These are phyloP conservation scores for Raffaelea arxii DNA, from an alignment of 2,329 filamentous ascomycete species.

Conservation along the genomic window DNA sequence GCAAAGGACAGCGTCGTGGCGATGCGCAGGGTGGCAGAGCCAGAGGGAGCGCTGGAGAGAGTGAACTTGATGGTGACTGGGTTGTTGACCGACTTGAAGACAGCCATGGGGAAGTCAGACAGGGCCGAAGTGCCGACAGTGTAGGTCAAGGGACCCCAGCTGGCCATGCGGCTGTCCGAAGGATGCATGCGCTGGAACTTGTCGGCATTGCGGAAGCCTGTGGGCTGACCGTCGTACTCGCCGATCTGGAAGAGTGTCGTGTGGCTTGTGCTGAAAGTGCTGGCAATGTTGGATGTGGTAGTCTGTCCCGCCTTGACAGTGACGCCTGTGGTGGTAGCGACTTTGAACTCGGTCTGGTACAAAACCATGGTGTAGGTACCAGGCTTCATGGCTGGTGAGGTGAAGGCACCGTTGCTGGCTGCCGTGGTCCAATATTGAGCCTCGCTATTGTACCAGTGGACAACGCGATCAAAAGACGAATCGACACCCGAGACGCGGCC, in stretches of 20 bases:
- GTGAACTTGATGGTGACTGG: background rate
- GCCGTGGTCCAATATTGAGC: background rate
- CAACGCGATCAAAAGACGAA: background rate
- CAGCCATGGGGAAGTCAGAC: background rate
- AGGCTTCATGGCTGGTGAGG: constrained; percentile 35
- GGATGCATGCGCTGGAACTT: constrained; percentile 62
- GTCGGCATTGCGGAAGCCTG: constrained; percentile 56
- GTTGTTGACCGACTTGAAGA: background rate
- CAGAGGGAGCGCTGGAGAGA: background rate
- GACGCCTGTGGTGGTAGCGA: background rate
- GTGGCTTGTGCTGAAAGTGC: constrained; percentile 50
- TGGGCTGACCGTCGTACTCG: constrained; percentile 54
- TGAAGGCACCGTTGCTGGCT: constrained; percentile 40
- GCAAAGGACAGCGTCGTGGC: background rate
- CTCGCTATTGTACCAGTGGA: background rate
- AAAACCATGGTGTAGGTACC: constrained; percentile 25
- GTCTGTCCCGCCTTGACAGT: background rate
- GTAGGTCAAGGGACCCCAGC: background rate
- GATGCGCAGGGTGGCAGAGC: background rate
- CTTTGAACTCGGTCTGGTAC: constrained; percentile 30
- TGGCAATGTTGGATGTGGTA: constrained; percentile 21
- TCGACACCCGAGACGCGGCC: background rate
- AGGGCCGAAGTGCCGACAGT: background rate
- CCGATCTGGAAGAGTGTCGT: constrained; percentile 54
- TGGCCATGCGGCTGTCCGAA: background rate